Base-by-base conservation (phyloP, 2,329 filamentous ascomycete species). In the Aspergillus bombycis region DNA sequence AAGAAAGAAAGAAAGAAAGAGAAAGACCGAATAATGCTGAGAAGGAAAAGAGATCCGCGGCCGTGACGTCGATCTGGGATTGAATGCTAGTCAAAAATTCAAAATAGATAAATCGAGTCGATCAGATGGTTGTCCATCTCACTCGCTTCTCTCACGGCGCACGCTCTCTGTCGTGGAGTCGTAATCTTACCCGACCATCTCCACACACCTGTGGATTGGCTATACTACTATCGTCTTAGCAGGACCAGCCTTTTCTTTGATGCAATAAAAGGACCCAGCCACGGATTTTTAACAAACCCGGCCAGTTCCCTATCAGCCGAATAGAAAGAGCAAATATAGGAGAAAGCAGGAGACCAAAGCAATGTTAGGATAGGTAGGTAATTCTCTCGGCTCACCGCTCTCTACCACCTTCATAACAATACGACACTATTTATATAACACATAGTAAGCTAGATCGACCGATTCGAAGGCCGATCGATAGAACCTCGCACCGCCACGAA, bases 401-500 rank as follows among this genome's bases (percentile, higher is more conserved):
- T 6, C 7, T 41, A 41, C 38, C 19, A 36, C 34, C 38, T n/a
- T n/a, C 38, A 36, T 36, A 7, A 16, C 34, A 36, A n/a, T 41
- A 16, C 19, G 19, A 36, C 1, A 16, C 12, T 5, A 6, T 36
- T 14, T 36, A 36, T 32, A 36, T 36, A 14, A 10, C 3, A 5
- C 12, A 14, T 9, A 41, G 7, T 19, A n/a, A 9, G 38, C 19
- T 38, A 36, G 32, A 38, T 55, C 52, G 60, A 64, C 58, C 62
- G 57, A 56, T 58, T 63, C 63, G 56, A 59, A 41, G 58, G 61
- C 19, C 61, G 59, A 61, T 65, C 61, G 60, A 65, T 63, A 62
- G 62, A 62, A n/a, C 58, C n/a, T 34, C 23, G 63, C 65, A 67
- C 65, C 65, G 63, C 65, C 65, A 65, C 63, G n/a, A 41, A 19